phyloP scores from a whole-genome alignment of 331 rosid genomes.

The Stylosanthes scabra region DNA sequence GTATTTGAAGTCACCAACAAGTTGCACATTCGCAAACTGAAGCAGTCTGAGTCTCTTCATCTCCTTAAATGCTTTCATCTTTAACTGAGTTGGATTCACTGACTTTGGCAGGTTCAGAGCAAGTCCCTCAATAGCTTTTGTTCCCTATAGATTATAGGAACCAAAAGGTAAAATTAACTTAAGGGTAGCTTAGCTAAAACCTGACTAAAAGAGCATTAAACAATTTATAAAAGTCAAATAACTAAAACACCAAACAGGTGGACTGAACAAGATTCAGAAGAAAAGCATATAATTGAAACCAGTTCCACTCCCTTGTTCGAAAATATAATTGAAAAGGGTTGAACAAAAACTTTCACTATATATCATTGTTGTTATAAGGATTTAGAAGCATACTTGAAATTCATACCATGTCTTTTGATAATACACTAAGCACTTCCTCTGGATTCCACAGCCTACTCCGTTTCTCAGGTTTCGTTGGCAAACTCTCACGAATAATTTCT shows the following conservation, averaged over 20 bases:
- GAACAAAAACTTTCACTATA: no score
- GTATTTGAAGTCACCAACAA: not conserved
- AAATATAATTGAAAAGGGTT: no score
- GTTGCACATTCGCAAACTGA: not conserved
- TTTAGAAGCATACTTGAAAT: not conserved
- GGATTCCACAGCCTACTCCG: constrained; percentile 36
- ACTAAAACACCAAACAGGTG: not conserved
- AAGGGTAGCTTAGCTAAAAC: not conserved
- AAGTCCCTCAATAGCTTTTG: constrained; percentile 26
- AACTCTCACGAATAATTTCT: constrained; percentile 29
- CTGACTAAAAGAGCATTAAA: not conserved
- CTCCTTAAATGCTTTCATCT: constrained; percentile 24
- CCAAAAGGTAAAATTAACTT: not conserved
- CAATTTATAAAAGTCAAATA: not conserved
- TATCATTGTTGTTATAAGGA: no score
- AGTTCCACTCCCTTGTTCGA: not conserved
- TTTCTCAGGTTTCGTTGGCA: not conserved
- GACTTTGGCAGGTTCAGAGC: constrained; percentile 1
- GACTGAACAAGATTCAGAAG: not conserved
- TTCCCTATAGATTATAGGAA: constrained; percentile 15
- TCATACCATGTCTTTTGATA: constrained; percentile 22
- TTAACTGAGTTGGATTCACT: not conserved
- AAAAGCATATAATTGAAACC: no score
- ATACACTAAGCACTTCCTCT: constrained; percentile 14
- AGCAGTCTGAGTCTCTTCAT: not conserved